Evolutionary conservation across 1,139 yeast species (phyloP).

Genomic region (Hanseniaspora gamundiae): DNA sequence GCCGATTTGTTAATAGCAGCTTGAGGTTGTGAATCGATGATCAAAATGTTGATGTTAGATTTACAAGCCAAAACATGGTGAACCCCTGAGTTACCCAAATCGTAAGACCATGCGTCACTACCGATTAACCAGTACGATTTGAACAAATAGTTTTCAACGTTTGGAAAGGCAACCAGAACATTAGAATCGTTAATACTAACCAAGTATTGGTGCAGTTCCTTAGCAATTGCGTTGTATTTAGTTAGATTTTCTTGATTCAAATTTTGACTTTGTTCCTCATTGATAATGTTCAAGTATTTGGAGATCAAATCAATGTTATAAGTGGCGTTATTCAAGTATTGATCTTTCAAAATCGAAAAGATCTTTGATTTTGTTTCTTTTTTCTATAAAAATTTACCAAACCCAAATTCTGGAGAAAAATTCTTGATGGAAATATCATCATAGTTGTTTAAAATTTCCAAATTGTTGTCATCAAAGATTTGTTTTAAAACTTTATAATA

Average conservation of each 20-base stretch:
- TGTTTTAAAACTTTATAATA: conserved; percentile 67
- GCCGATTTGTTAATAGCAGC: conserved; percentile 18
- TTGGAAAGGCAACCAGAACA: conserved; percentile 35
- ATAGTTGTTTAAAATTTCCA: conserved; percentile 44
- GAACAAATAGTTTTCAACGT: conserved; percentile 34
- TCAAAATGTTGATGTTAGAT: conserved; percentile 68
- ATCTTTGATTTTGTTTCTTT: conserved; percentile 33
- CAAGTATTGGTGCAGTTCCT: conserved; percentile 32
- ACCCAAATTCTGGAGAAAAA: conserved; percentile 66
- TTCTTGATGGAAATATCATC: conserved; percentile 33
- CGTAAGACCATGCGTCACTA: conserved; percentile 93
- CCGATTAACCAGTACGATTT: conserved; percentile 77
- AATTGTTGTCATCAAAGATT: conserved; percentile 37
- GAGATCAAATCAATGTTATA: conserved; percentile 45
- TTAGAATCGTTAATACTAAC: conserved; percentile 30
- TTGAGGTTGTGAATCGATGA: conserved; percentile 88
- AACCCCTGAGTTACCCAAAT: conserved; percentile 83
- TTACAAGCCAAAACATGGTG: conserved; percentile 73
- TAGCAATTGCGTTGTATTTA: conserved; percentile 21
- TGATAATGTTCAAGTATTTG: conserved; percentile 48
- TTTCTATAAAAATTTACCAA: conserved; percentile 56
- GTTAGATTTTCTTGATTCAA: conserved; percentile 24
- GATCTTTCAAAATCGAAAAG: background rate
- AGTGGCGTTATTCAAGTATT: background rate
- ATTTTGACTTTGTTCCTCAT: conserved; percentile 26